Conservation (phyloP, 176 grass and related monocot species). For the Musa itinerans region DNA sequence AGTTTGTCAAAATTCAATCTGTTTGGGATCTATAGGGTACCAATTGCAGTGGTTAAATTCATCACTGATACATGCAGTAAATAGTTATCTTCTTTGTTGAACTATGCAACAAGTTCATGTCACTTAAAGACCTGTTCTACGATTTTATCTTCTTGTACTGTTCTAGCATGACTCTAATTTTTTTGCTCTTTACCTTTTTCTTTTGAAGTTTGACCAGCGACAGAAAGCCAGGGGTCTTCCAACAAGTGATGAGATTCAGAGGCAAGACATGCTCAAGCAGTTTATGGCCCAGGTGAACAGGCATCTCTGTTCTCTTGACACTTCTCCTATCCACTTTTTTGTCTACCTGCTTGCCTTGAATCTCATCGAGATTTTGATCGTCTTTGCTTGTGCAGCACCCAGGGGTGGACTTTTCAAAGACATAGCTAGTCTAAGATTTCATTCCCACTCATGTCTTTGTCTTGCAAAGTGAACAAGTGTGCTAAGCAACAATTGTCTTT, state of each 20-base stretch:
- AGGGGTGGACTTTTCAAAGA: constrained; percentile 41
- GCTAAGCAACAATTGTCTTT: neutral
- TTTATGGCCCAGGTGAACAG: constrained; percentile 73
- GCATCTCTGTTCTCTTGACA: neutral
- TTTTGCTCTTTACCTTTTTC: neutral
- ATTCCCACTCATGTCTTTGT: too few species aligned
- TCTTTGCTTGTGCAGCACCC: constrained; percentile 25
- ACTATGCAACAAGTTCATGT: too few species aligned
- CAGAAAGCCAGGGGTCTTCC: constrained; percentile 95
- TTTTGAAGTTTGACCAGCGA: constrained; percentile 73
- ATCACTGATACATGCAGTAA: too few species aligned
- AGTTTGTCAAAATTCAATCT: too few species aligned
- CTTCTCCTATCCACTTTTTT: neutral
- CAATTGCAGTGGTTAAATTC: too few species aligned
- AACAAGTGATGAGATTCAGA: constrained; percentile 88
- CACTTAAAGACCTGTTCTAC: too few species aligned
- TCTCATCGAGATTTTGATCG: constrained; percentile 10
- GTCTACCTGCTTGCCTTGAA: neutral
- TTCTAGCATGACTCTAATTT: too few species aligned
- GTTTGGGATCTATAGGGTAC: too few species aligned
- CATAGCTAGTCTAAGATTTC: constrained; percentile 23
- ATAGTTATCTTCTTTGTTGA: too few species aligned
- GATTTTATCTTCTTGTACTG: too few species aligned
- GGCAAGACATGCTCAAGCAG: constrained; percentile 92
- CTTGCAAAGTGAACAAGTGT: too few species aligned